These are phyloP conservation scores for Colletotrichum echinochloae DNA, from an alignment of 2,329 filamentous ascomycete genomes.

Conservation along the genomic window DNA sequence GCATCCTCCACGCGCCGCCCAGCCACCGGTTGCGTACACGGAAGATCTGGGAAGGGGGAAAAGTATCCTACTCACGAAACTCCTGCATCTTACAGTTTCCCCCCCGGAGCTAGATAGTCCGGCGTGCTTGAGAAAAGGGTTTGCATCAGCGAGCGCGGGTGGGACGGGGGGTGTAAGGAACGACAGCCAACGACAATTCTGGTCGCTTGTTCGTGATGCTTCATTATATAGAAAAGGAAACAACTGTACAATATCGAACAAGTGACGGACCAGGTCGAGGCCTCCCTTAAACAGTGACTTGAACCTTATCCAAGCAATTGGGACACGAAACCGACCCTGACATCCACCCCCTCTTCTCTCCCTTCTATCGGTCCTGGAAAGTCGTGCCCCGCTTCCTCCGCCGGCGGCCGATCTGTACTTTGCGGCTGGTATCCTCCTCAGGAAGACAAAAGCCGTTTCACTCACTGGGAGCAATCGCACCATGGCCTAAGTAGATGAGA, in stretches of 20 bases:
- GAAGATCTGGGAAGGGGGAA: background rate
- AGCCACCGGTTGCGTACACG: background rate
- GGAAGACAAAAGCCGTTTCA: background rate
- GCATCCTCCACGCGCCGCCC: background rate
- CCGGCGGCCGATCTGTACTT: slow-evolving; percentile 15
- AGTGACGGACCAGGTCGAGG: background rate
- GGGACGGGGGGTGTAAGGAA: background rate
- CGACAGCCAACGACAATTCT: slow-evolving; percentile 21
- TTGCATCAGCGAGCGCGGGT: background rate
- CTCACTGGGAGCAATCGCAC: background rate
- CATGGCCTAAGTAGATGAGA: background rate
- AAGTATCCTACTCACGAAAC: background rate
- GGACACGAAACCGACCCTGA: slow-evolving; percentile 18
- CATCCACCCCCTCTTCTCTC: background rate
- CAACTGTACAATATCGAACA: background rate
- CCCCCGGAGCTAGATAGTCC: background rate
- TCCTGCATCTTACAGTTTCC: background rate
- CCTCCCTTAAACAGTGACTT: background rate
- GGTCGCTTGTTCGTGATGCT: slow-evolving; percentile 16
- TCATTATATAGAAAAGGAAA: slow-evolving; percentile 11
- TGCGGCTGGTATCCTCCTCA: background rate
- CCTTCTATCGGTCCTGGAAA: background rate
- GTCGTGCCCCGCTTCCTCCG: slow-evolving; percentile 21
- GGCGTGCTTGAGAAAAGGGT: slow-evolving; percentile 13
- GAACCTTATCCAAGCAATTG: slow-evolving; percentile 5